Evolutionary conservation across 371 early-diverging fungal species (phyloP).

Genomic region (Mortierella sp.): DNA sequence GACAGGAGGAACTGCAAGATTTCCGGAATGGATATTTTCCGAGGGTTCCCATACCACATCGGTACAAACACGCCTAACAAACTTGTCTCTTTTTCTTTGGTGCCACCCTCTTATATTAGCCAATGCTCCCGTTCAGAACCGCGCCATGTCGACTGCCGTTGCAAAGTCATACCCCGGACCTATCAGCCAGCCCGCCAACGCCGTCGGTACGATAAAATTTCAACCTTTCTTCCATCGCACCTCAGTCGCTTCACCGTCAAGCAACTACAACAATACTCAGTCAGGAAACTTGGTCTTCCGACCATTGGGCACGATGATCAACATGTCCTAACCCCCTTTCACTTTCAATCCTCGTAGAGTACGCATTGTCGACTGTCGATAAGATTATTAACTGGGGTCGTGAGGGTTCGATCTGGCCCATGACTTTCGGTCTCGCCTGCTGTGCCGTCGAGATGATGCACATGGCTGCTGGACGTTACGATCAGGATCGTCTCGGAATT

Average conservation of each 20-base stretch:
- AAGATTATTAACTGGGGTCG: slow-evolving; percentile 95
- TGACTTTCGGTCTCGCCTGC: slow-evolving; percentile 99
- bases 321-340: neutral
- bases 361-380: slow-evolving; percentile 89
- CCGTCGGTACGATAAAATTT: slow-evolving; percentile 24
- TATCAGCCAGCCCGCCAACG: slow-evolving; percentile 39
- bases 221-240: neutral
- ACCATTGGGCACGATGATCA: neutral
- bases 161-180: slow-evolving; percentile 47
- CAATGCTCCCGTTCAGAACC: slow-evolving; percentile 22
- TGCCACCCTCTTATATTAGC: neutral
- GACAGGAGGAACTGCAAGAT: slow-evolving; percentile 53
- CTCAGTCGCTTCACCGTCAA: slow-evolving; percentile 41
- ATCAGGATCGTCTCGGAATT: slow-evolving; percentile 98
- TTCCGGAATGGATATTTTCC: slow-evolving; percentile 58
- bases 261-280: neutral
- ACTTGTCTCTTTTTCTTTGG: neutral
- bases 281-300: neutral
- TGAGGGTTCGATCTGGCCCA: slow-evolving; percentile 96
- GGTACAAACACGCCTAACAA: neutral
- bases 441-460: slow-evolving; percentile 99
- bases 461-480: slow-evolving; percentile 97
- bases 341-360: slow-evolving; percentile 61
- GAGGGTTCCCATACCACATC: neutral
- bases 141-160: slow-evolving; percentile 36